These are phyloP conservation scores for Apiotrichum akiyoshidainum DNA, from an alignment of 1,284 basidiomycete species.

Conservation along the genomic window DNA sequence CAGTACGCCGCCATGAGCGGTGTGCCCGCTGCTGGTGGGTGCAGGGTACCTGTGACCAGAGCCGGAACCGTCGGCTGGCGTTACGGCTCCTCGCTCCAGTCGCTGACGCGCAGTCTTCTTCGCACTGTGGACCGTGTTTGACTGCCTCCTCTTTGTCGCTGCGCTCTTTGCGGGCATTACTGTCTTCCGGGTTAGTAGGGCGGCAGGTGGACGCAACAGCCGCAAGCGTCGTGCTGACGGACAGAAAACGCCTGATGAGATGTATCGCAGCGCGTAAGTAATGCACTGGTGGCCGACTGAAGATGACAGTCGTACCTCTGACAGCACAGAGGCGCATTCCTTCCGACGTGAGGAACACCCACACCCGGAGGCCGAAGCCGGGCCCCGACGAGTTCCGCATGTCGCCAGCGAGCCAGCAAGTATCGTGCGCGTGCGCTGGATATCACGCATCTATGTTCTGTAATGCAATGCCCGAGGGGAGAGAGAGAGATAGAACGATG, in stretches of 20 bases:
- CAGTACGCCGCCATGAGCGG: conserved; percentile 44
- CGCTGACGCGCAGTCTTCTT: conserved; percentile 36
- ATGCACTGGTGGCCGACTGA: too few relatives aligned
- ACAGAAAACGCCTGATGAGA: conserved; percentile 30
- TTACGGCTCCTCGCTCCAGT: too few relatives aligned
- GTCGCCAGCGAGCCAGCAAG: too few relatives aligned
- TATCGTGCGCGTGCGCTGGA: too few relatives aligned
- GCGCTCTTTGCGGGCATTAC: conserved; percentile 49
- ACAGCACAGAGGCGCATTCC: conserved; percentile 20
- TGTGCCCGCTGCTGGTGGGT: conserved; percentile 38
- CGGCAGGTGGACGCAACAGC: too few relatives aligned
- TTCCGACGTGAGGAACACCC: conserved; percentile 18
- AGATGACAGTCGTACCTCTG: too few relatives aligned
- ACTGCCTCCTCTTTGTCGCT: conserved; percentile 40
- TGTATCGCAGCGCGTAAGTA: conserved; percentile 32
- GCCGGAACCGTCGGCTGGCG: too few relatives aligned
- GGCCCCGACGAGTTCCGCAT: too few relatives aligned
- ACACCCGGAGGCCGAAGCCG: neutral
- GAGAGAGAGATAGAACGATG: too few relatives aligned
- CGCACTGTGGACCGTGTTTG: conserved; percentile 41
- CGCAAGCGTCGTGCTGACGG: neutral
- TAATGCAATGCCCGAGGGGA: too few relatives aligned
- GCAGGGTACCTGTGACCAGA: too few relatives aligned
- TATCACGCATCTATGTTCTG: too few relatives aligned
- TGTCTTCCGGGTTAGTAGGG: conserved; percentile 44